Evolutionary conservation across 176 grass and related monocot species (phyloP).

Genomic region (Phragmites australis): DNA sequence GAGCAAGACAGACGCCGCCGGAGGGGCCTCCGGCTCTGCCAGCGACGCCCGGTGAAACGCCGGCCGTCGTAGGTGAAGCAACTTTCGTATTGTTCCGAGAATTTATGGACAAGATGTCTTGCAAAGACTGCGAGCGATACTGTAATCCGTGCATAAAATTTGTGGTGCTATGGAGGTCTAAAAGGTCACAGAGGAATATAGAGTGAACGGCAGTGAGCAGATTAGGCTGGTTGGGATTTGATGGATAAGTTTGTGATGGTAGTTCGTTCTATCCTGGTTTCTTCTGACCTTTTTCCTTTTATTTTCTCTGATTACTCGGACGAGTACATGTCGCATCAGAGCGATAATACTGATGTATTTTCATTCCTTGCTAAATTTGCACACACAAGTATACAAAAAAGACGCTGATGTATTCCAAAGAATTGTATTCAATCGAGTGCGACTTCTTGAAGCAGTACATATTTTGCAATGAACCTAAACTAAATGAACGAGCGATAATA

Average conservation of each 20-base stretch:
- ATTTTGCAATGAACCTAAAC: not conserved
- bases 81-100: not conserved
- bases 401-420: not conserved
- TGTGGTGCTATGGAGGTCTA: not conserved
- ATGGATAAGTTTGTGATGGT: slow-evolving; percentile 37
- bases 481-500: not conserved
- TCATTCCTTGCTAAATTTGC: not conserved
- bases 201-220: slow-evolving; percentile 14
- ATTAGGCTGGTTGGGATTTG: slow-evolving; percentile 3
- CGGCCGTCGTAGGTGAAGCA: not conserved
- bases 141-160: not conserved
- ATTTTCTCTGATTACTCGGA: not conserved
- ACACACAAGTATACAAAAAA: slow-evolving; percentile 30
- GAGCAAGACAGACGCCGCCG: slow-evolving; percentile 39
- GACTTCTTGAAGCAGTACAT: slow-evolving; percentile 11
- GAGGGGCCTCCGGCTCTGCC: not conserved
- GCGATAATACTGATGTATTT: slow-evolving; percentile 8
- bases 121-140: not conserved
- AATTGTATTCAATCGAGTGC: slow-evolving; percentile 16
- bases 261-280: slow-evolving; percentile 17
- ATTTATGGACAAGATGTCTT: slow-evolving; percentile 13
- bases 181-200: not conserved
- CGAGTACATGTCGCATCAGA: slow-evolving; percentile 13
- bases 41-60: slow-evolving; percentile 44
- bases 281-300: not conserved